phyloP scores from a whole-genome alignment of 75 land plant genomes.

The Sequoiadendron giganteum region DNA sequence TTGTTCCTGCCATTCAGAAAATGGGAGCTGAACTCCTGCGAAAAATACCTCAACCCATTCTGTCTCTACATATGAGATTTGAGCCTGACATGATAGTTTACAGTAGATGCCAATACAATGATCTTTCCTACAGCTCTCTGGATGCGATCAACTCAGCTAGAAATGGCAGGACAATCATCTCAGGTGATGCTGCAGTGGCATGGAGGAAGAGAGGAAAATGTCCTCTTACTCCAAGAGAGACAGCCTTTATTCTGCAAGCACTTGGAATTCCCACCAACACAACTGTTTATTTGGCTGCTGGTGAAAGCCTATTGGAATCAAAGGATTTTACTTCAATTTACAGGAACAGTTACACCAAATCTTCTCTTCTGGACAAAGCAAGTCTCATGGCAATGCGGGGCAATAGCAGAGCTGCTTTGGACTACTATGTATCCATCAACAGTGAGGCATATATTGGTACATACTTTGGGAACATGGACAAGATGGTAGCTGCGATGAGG shows the following conservation, averaged over 20 bases:
- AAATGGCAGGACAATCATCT: slow-evolving; percentile 55
- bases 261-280: slow-evolving; percentile 63
- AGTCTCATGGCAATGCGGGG: slow-evolving; percentile 63
- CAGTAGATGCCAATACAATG: slow-evolving; percentile 71
- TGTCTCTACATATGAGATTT: slow-evolving; percentile 85
- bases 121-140: slow-evolving; percentile 56
- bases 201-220: slow-evolving; percentile 95
- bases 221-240: slow-evolving; percentile 83
- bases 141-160: slow-evolving; percentile 69
- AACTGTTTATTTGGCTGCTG: slow-evolving; percentile 82
- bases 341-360: slow-evolving; percentile 60
- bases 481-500: slow-evolving; percentile 94
- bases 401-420: slow-evolving; percentile 89
- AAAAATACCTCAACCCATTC: slow-evolving; percentile 81
- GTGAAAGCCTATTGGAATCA: slow-evolving; percentile 76
- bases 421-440: slow-evolving; percentile 80
- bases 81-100: slow-evolving; percentile 98
- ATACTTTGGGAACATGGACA: slow-evolving; percentile 95
- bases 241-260: slow-evolving; percentile 70
- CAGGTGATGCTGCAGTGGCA: slow-evolving; percentile 49
- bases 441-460: slow-evolving; percentile 88
- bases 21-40: slow-evolving; percentile 49
- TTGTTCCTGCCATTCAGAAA: slow-evolving; percentile 52
- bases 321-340: slow-evolving; percentile 65
- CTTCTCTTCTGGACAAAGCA: slow-evolving; percentile 45